Percentiles rank a stretch among this genome's conserved stretches.
Evolutionary conservation across 139 green algal genomes (phyloP).

Genomic region (Chlorella sp.): DNA sequence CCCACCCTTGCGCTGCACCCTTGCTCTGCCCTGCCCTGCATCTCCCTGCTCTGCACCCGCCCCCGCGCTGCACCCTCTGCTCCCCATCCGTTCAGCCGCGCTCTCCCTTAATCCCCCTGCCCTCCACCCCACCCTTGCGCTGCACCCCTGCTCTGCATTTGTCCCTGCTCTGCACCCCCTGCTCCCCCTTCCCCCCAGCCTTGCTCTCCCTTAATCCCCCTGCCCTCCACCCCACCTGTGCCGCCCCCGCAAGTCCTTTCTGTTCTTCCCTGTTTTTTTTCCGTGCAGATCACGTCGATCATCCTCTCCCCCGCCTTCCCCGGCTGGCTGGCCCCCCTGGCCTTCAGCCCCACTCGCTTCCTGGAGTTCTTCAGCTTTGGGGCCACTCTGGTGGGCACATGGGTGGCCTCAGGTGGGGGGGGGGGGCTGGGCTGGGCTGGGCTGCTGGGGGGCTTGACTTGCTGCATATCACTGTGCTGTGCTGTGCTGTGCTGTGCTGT

Average conservation of each 20-base stretch:
- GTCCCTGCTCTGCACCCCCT: neutral
- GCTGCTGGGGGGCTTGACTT: no score
- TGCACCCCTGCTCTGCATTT: no score
- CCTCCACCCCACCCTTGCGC: no score
- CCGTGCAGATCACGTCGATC: conserved; percentile 64
- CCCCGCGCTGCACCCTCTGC: neutral
- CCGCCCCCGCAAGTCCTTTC: neutral
- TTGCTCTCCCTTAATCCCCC: neutral
- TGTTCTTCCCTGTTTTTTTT: neutral
- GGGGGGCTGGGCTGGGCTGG: conserved; percentile 10
- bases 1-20: no score
- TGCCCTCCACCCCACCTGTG: neutral
- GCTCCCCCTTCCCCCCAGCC: neutral
- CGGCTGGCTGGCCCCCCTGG: conserved; percentile 72
- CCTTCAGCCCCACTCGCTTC: conserved; percentile 71
- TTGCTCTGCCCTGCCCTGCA: neutral
- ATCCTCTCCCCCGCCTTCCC: conserved; percentile 66
- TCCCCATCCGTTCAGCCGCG: no score
- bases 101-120: no score
- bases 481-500: no score
- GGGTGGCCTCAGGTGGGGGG: conserved; percentile 43
- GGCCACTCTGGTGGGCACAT: conserved; percentile 62
- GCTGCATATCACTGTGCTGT: neutral
- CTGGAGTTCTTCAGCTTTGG: conserved; percentile 67
- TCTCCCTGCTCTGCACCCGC: neutral